A percentile compares a stretch with the other conserved stretches of the same genome.
phyloP scores from a whole-genome alignment of 441 rosid genomes.

The Aleurites moluccanus region DNA sequence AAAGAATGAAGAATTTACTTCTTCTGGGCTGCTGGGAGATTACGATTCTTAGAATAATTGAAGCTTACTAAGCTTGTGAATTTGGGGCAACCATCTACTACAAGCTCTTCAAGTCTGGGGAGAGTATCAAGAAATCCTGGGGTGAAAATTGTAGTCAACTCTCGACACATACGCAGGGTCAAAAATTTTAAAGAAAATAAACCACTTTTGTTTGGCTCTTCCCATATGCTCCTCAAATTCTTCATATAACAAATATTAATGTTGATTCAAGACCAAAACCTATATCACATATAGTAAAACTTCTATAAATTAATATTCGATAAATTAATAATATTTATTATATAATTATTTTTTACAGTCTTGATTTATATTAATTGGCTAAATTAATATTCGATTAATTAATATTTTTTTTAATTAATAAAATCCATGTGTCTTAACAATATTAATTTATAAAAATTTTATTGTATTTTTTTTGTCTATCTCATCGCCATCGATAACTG shows the following conservation, averaged over 20 bases:
- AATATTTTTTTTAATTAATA: no score
- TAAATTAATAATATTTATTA: no score
- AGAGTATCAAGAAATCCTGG: constrained; percentile 15
- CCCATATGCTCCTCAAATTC: constrained; percentile 22
- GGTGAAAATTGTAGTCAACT: constrained; percentile 19
- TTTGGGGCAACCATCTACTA: constrained; percentile 23
- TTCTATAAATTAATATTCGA: no score
- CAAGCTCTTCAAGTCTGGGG: constrained; percentile 21
- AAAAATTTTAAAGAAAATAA: constrained; percentile 21
- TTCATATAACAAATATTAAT: constrained; percentile 21
- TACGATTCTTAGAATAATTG: no score
- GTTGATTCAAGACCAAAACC: not conserved
- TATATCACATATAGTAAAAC: no score
- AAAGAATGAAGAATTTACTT: constrained; percentile 19
- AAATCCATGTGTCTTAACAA: no score
- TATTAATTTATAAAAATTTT: no score
- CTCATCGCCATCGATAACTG: constrained; percentile 16
- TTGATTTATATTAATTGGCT: no score
- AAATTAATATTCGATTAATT: no score
- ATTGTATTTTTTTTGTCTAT: not conserved
- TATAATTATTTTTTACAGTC: no score
- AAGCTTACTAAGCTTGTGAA: not conserved
- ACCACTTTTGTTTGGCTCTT: not conserved
- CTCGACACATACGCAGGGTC: constrained; percentile 24
- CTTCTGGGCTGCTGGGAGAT: constrained; percentile 4